phyloP scores from a whole-genome alignment of 1,139 yeast genomes.

The Saccharomyces hybrid region DNA sequence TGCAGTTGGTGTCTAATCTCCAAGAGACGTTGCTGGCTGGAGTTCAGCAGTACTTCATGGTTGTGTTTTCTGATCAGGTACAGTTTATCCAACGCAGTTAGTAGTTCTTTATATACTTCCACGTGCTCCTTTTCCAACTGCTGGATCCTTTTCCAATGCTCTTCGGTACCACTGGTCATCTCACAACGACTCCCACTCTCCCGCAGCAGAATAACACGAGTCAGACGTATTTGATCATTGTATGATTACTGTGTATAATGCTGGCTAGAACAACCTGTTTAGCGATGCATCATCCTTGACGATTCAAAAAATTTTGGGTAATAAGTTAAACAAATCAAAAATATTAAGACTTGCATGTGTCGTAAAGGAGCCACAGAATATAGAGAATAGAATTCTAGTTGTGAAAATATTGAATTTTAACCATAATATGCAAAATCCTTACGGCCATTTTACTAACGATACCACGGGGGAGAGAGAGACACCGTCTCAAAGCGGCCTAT shows the following conservation, averaged over 20 bases:
- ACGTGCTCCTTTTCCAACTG: constrained; percentile 25
- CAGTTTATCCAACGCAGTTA: constrained; percentile 21
- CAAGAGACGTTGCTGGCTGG: constrained; percentile 11
- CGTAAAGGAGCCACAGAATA: background rate
- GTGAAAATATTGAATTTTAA: background rate
- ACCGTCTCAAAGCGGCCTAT: background rate
- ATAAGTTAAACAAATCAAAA: background rate
- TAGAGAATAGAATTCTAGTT: background rate
- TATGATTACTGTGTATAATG: background rate
- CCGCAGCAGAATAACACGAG: background rate
- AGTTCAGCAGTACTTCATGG: constrained; percentile 4
- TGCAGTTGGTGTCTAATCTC: constrained; percentile 21
- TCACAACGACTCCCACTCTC: background rate
- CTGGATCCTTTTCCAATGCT: constrained; percentile 9
- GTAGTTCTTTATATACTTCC: constrained; percentile 17
- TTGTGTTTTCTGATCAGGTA: constrained; percentile 17
- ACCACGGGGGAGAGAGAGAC: background rate
- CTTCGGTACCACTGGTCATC: background rate
- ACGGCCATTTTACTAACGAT: background rate
- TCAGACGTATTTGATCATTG: background rate
- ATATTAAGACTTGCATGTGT: background rate
- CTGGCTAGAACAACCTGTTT: background rate
- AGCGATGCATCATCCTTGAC: background rate
- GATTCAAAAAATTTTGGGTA: background rate
- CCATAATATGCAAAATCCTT: background rate